Evolutionary conservation across 2,329 filamentous ascomycete genomes (phyloP).

Genomic region (Xylaria arbuscula): DNA sequence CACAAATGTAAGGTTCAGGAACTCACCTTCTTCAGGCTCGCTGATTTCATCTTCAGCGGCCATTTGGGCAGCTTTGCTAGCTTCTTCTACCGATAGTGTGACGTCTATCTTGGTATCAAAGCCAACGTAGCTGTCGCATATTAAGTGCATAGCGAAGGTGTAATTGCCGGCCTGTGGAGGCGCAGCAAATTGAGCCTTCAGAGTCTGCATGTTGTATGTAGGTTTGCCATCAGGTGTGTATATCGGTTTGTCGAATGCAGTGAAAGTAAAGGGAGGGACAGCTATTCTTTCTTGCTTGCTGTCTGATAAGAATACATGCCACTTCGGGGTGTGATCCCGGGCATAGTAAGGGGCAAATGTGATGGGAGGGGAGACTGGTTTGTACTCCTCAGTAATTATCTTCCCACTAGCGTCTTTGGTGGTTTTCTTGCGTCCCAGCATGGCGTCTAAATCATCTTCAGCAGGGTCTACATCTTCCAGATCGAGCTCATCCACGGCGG

Average conservation of each 20-base stretch:
- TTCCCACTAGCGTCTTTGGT: constrained; percentile 71
- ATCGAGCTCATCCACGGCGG: constrained; percentile 79
- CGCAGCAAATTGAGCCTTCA: constrained; percentile 97
- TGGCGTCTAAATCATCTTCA: constrained; percentile 89
- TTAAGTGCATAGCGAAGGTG: constrained; percentile 91
- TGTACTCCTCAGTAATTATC: constrained; percentile 66
- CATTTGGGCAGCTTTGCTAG: constrained; percentile 83
- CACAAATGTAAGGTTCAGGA: constrained; percentile 16
- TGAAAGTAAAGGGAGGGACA: constrained; percentile 96
- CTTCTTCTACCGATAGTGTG: constrained; percentile 87
- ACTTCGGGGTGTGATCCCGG: constrained; percentile 87
- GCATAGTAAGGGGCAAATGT: constrained; percentile 91
- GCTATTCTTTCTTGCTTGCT: constrained; percentile 95
- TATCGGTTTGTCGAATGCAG: constrained; percentile 88
- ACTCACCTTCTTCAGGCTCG: constrained; percentile 95
- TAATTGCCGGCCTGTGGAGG: constrained; percentile 93
- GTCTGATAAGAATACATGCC: constrained; percentile 95
- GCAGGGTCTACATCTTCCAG: constrained; percentile 92
- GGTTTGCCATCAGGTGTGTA: constrained; percentile 83
- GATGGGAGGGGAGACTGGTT: constrained; percentile 81
- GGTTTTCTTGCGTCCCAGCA: constrained; percentile 78
- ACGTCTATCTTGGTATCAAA: constrained; percentile 94
- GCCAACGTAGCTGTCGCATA: constrained; percentile 95
- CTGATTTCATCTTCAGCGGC: constrained; percentile 93
- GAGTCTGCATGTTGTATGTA: constrained; percentile 93